Evolutionary conservation across 176 grass and related monocot species (phyloP), one percentile per base, ranked within the genome.

Genomic region (Bothriochloa decipiens): DNA sequence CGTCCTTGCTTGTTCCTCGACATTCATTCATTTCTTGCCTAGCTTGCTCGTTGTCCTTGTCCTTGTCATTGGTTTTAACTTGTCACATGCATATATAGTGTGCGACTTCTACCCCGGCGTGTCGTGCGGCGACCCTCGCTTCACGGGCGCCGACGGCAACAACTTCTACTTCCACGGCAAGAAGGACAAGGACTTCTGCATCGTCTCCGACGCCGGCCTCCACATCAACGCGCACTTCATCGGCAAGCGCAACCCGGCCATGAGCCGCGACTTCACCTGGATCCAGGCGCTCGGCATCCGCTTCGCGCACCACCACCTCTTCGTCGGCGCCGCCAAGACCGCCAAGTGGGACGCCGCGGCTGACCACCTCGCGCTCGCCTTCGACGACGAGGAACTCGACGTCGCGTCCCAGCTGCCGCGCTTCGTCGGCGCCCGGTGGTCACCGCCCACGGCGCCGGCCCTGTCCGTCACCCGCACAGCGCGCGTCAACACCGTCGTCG

Each of bases 201-300:
- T 92, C 46, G 0, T 90, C 70, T 77, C 91, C 5, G 91, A 92
- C 74, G 5, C 83, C 16, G 6, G 18, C 4, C 87, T 92, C 7
- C 90, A 92, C 69, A 84, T 92, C 87, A 92, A 92, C 80, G 87
- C 87, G 1, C 87, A 92, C 52, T 89, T 92, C 80, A 89, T 92
- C 76, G 91, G 91, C 63, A 89, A 89, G 22, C 86, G 80, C 43
- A 89, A 92, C 84, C 68, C 91, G 0, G 2, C 62, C 53, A 90
- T 84, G 87, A 72, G 49, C 64, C 87, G 80, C 0, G 87, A 87
- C 69, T 92, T 89, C 87, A 92, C 80, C n/a, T 92, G 90, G 90
- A 89, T 93, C 81, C 88, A 93, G 64, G 84, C 85, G 41, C 79
- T 92, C 42, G 91, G 84, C 72, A 79, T 92, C 64, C 65, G 81